These are phyloP conservation scores for Calamus simplicifolius DNA, from an alignment of 176 grass and related monocot species.

Conservation along the genomic window DNA sequence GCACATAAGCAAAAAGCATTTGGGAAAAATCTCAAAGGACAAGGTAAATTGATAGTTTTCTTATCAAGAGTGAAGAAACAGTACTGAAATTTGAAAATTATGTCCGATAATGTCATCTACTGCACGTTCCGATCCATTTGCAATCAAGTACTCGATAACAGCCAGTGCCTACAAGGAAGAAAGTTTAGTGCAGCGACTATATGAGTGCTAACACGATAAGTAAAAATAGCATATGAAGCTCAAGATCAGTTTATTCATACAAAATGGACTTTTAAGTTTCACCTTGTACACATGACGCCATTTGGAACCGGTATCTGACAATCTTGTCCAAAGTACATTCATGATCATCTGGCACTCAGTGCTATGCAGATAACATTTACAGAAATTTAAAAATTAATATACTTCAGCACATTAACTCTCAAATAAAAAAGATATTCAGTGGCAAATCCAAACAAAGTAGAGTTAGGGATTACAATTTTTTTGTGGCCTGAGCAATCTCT, in stretches of 20 bases:
- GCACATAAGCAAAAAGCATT: neutral
- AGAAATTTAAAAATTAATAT: neutral
- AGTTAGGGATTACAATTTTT: slow-evolving; percentile 28
- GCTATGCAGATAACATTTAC: slow-evolving; percentile 17
- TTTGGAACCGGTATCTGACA: slow-evolving; percentile 39
- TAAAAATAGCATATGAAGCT: neutral
- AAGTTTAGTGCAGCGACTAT: neutral
- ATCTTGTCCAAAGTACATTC: slow-evolving; percentile 54
- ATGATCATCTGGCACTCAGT: slow-evolving; percentile 48
- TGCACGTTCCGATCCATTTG: slow-evolving; percentile 52
- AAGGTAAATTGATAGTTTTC: neutral
- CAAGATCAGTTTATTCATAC: neutral
- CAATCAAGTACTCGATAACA: slow-evolving; percentile 68
- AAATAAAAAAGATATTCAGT: too few relatives aligned
- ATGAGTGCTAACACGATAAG: neutral
- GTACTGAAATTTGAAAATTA: slow-evolving; percentile 48
- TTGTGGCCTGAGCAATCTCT: slow-evolving; percentile 56
- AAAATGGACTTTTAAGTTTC: neutral
- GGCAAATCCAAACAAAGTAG: slow-evolving; percentile 1
- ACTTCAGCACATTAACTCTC: too few relatives aligned
- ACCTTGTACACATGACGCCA: slow-evolving; percentile 90
- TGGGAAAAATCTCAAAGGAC: neutral
- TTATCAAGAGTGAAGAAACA: neutral
- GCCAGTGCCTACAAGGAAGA: slow-evolving; percentile 43
- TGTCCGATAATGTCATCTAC: slow-evolving; percentile 54